phyloP scores from a whole-genome alignment of 2,329 filamentous ascomycete genomes.

The Dothistroma septosporum region DNA sequence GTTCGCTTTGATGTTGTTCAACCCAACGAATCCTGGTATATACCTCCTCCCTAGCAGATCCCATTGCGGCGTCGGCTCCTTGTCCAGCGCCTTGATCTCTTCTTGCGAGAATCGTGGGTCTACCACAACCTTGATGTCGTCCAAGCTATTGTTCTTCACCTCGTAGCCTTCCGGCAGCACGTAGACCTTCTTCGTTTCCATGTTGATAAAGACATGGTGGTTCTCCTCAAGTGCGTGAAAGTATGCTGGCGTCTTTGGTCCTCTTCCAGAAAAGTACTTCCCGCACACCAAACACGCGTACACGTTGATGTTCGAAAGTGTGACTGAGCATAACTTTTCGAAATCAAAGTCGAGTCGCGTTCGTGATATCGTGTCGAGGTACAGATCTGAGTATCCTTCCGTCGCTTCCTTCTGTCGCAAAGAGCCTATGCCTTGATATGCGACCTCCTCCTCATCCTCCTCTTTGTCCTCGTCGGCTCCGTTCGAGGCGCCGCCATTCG shows the following conservation, averaged over 20 bases:
- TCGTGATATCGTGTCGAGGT: conserved; percentile 94
- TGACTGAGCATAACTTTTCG: conserved; percentile 95
- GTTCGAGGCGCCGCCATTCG: conserved; percentile 22
- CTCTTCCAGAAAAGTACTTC: conserved; percentile 94
- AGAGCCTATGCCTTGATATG: conserved; percentile 35
- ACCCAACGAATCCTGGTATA: conserved; percentile 89
- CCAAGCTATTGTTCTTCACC: conserved; percentile 86
- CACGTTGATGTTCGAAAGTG: conserved; percentile 95
- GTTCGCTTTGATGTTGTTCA: conserved; percentile 99
- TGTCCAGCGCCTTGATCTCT: conserved; percentile 78
- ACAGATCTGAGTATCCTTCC: conserved; percentile 89
- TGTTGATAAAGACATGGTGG: conserved; percentile 98
- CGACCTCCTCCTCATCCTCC: conserved; percentile 35
- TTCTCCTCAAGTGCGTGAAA: conserved; percentile 93
- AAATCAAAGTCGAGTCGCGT: conserved; percentile 96
- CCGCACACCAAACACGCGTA: conserved; percentile 97
- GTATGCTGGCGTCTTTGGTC: conserved; percentile 92
- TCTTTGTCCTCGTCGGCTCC: conserved; percentile 35
- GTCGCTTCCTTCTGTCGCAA: conserved; percentile 72
- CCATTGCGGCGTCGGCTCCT: conserved; percentile 57
- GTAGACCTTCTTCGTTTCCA: conserved; percentile 86
- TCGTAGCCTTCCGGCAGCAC: conserved; percentile 96
- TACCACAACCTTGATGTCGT: conserved; percentile 97
- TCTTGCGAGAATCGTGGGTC: conserved; percentile 79
- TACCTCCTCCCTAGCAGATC: conserved; percentile 82